Evolutionary conservation across 768 basidiomycete genomes (phyloP).

Genomic region (Collybiopsis confluens): DNA sequence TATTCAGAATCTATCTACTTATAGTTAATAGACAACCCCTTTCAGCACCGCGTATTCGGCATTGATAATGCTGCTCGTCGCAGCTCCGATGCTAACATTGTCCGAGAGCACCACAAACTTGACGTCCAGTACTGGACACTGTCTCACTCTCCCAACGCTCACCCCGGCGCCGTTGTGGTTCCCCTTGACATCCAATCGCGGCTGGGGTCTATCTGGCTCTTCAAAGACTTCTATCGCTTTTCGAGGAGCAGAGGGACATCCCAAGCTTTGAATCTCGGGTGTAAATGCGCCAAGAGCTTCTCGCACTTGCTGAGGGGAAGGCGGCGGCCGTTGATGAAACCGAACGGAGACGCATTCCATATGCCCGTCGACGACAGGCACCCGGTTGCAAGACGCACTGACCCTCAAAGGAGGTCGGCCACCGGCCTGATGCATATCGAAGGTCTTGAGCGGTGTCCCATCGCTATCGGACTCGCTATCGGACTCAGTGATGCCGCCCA

Average conservation of each 20-base stretch:
- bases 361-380: slow-evolving; percentile 95
- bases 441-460: slow-evolving; percentile 41
- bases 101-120: slow-evolving; percentile 92
- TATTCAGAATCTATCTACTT: background rate
- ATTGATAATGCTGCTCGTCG: slow-evolving; percentile 95
- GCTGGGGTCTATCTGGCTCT: slow-evolving; percentile 89
- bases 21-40: slow-evolving; percentile 33
- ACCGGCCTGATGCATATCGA: slow-evolving; percentile 68
- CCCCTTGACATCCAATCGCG: slow-evolving; percentile 78
- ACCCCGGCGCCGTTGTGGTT: slow-evolving; percentile 90
- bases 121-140: slow-evolving; percentile 90
- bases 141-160: slow-evolving; percentile 83
- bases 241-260: slow-evolving; percentile 81
- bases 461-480: slow-evolving; percentile 29
- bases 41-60: slow-evolving; percentile 90
- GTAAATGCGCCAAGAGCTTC: slow-evolving; percentile 74
- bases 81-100: slow-evolving; percentile 94
- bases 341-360: slow-evolving; percentile 85
- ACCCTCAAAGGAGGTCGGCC: slow-evolving; percentile 75
- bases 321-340: slow-evolving; percentile 76
- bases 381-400: slow-evolving; percentile 91
- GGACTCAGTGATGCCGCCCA: slow-evolving; percentile 69
- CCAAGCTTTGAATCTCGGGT: slow-evolving; percentile 68
- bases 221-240: slow-evolving; percentile 91
- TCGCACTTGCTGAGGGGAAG: slow-evolving; percentile 82